phyloP scores from a whole-genome alignment of 202 grass and related monocot species.

The Zizania palustris region DNA sequence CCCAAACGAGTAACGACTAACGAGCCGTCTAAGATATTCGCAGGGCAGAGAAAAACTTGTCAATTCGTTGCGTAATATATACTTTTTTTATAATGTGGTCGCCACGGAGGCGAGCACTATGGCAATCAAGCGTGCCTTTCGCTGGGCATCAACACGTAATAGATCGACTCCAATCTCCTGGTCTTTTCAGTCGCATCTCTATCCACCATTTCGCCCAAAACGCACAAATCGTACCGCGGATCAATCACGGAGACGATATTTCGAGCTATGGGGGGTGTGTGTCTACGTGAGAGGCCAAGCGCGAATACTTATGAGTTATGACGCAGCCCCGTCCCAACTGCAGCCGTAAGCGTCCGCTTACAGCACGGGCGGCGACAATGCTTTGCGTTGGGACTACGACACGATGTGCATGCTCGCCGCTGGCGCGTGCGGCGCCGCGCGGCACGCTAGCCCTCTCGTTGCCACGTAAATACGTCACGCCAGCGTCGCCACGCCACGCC shows the following conservation, averaged over 20 bases:
- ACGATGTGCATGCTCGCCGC: background rate
- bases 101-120: background rate
- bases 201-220: background rate
- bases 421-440: background rate
- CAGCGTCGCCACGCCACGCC: constrained; percentile 26
- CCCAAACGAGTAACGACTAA: background rate
- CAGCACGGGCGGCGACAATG: background rate
- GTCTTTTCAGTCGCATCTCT: background rate
- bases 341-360: constrained; percentile 25
- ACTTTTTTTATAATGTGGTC: background rate
- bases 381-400: constrained; percentile 33
- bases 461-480: constrained; percentile 49
- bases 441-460: background rate
- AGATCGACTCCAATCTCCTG: background rate
- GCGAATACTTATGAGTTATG: background rate
- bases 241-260: constrained; percentile 14
- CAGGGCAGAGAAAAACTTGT: no score
- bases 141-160: background rate
- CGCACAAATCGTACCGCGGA: background rate
- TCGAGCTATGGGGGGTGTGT: no score
- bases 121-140: background rate
- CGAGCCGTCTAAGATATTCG: no score
- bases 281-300: background rate
- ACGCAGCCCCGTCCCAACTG: background rate
- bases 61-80: background rate